Base-by-base conservation (phyloP, 1,284 basidiomycete genomes). In the Amanita bisporigera region DNA sequence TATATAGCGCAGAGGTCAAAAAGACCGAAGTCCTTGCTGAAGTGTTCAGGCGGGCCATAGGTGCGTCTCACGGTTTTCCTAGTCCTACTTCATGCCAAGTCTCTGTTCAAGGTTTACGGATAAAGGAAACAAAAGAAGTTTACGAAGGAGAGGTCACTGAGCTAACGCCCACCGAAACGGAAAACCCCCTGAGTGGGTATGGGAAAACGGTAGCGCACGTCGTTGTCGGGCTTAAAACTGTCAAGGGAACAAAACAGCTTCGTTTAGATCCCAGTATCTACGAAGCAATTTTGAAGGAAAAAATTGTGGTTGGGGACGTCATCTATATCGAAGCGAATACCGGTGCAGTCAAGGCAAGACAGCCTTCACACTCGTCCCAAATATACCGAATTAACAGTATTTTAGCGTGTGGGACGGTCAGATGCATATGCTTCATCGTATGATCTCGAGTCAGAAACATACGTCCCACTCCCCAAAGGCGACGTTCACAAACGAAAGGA, bases 1-100 rank as follows among this genome's bases (percentile, higher is more conserved):
- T 99, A 69, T 99, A 98, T 80, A 95, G 93, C 63, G 91, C 94
- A 11, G 97, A 99, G 81, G 96, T 99, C 65, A 99, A 99, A 85
- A 99, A 99, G 87, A 99, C 97, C 0, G 97, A 99, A 79, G 97
- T 99, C 3, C 84, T 99, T n/a, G 95, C 96, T 67, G 97, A 98
- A 80, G 90, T 91, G 62, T 99, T 99, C 82, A 86, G 97, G 66
- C 85, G 97, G 72, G 97, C 98, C 12, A 99, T 99, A 68, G 97
- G 97, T 96, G 77, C 76, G 92, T 83, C 10, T 24, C 69, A n/a
- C 12, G 1, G 21, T 6, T 24, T 43, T 61, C 43, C 19, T 17
- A n/a, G n/a, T 61, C 43, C 15, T 31, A 24, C 10, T 36, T 26
- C 33, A 21, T 31, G 15, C 26, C 6, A 49, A 36, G 3, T 26